Percentiles rank a stretch among this genome's conserved stretches.
Conservation (phyloP, 352 stramenopile species). For the Phytophthora macrochlamydospora region DNA sequence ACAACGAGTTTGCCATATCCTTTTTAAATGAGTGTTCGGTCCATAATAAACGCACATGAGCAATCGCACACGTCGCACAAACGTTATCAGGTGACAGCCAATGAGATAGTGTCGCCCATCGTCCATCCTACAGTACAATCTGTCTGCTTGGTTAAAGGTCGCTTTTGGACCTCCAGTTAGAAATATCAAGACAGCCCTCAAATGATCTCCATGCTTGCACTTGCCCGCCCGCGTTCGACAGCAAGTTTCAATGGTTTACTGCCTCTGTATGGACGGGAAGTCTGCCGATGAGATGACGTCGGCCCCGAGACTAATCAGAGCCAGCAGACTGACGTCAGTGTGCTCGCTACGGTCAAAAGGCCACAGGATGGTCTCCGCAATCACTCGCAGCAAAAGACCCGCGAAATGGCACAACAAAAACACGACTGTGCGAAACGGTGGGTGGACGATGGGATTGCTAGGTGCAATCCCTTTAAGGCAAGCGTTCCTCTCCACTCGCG, state of each 20-base stretch:
- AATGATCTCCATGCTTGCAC: no score
- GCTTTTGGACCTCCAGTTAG: no score
- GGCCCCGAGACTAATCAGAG: conserved; percentile 26
- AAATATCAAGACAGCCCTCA: no score
- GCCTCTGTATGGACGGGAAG: background rate
- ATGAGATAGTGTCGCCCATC: background rate
- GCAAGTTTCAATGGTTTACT: conserved; percentile 5
- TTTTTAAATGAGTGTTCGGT: background rate
- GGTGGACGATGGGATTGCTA: conserved; percentile 13
- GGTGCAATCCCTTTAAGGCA: conserved; percentile 2
- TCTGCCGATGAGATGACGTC: background rate
- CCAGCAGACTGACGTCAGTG: conserved; percentile 27
- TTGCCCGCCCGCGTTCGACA: background rate
- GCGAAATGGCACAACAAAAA: conserved; percentile 24
- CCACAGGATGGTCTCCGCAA: conserved; percentile 19
- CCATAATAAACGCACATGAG: background rate
- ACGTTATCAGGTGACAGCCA: background rate
- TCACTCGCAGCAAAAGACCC: conserved; percentile 3
- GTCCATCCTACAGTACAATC: background rate
- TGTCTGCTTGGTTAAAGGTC: no score
- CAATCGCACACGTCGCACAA: background rate
- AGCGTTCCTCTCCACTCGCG: conserved; percentile 20
- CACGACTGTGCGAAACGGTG: conserved; percentile 21
- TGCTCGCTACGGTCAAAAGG: conserved; percentile 23
- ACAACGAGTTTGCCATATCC: conserved; percentile 14